These are phyloP conservation scores for Trypanosoma avium DNA, from an alignment of 208 protist species.

Conservation along the genomic window DNA sequence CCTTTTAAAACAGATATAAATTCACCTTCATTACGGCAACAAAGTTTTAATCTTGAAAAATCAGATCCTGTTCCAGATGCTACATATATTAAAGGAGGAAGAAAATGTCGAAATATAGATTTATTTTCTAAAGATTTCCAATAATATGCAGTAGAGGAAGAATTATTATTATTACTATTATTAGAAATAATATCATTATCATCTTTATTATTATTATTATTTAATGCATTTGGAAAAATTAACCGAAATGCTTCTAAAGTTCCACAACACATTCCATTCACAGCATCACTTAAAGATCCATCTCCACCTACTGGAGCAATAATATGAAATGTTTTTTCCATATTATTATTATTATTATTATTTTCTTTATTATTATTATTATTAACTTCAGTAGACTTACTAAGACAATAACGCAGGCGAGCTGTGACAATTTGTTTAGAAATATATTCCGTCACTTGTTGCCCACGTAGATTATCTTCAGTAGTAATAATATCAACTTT, in stretches of 20 bases:
- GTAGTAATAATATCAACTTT: slow-evolving; percentile 26
- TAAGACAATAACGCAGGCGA: slow-evolving; percentile 5
- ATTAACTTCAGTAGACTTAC: neutral
- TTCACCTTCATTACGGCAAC: slow-evolving; percentile 42
- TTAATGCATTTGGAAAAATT: neutral
- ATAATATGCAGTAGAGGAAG: slow-evolving; percentile 27
- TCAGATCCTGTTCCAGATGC: slow-evolving; percentile 70
- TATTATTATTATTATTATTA: no score
- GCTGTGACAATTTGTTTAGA: neutral
- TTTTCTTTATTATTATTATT: neutral
- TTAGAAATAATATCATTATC: neutral
- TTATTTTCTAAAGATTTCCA: slow-evolving; percentile 43
- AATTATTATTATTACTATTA: neutral
- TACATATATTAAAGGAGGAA: slow-evolving; percentile 66
- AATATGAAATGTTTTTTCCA: slow-evolving; percentile 31
- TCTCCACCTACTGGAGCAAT: slow-evolving; percentile 73
- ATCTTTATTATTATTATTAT: neutral
- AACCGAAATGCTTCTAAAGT: slow-evolving; percentile 35
- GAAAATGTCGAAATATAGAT: slow-evolving; percentile 52
- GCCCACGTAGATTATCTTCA: slow-evolving; percentile 11
- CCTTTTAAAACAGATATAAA: slow-evolving; percentile 31
- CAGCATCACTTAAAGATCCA: slow-evolving; percentile 76
- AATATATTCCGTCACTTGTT: slow-evolving; percentile 19
- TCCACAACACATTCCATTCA: slow-evolving; percentile 70
- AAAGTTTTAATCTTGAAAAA: slow-evolving; percentile 70